Evolutionary conservation across 257 asterid species (phyloP).

Genomic region (Solanum neorickii): DNA sequence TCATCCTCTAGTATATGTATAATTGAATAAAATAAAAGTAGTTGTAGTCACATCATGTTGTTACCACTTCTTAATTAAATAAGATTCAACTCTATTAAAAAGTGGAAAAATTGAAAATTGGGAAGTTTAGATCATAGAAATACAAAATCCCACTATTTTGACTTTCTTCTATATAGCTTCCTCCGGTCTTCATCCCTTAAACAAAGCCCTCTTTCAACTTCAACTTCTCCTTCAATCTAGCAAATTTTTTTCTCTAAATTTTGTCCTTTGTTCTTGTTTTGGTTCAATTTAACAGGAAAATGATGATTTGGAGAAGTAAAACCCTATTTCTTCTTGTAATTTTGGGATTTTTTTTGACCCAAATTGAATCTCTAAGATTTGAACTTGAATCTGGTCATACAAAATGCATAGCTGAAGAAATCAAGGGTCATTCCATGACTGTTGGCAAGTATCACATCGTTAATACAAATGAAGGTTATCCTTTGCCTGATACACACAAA

Average conservation of each 20-base stretch:
- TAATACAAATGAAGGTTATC: constrained; percentile 58
- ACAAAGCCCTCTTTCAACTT: neutral
- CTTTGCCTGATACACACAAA: constrained; percentile 84
- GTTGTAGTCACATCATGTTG: neutral
- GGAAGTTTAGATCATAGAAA: neutral
- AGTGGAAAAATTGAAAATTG: neutral
- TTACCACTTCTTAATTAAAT: neutral
- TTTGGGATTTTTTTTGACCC: constrained; percentile 23
- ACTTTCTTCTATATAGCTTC: neutral
- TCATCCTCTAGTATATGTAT: too few relatives aligned
- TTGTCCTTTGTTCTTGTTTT: neutral
- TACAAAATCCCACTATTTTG: neutral
- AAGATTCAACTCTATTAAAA: neutral
- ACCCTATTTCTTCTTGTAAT: constrained; percentile 13
- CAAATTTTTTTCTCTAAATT: neutral
- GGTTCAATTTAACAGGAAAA: neutral
- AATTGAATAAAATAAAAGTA: neutral
- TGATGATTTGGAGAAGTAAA: neutral
- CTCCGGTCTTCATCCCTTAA: neutral
- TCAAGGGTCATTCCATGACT: constrained; percentile 78
- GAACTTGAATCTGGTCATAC: constrained; percentile 78
- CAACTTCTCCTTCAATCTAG: neutral
- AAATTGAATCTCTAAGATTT: constrained; percentile 67
- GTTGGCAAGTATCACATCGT: constrained; percentile 81
- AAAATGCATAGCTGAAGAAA: constrained; percentile 91